A percentile compares a stretch with the other conserved stretches of the same genome.
phyloP scores from a whole-genome alignment of 768 basidiomycete species.

The Hebeloma cylindrosporum region DNA sequence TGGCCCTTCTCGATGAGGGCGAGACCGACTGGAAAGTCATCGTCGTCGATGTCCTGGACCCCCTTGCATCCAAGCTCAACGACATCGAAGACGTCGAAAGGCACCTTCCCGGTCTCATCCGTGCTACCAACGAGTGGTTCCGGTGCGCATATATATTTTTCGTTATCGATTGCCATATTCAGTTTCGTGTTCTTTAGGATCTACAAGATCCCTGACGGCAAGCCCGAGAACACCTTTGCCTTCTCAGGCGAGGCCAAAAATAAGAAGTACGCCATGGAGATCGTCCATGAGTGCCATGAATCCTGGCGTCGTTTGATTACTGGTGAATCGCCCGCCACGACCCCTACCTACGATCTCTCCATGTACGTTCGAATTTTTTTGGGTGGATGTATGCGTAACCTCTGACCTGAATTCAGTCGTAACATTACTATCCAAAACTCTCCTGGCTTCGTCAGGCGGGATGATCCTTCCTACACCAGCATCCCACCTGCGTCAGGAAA shows the following conservation, averaged over 20 bases:
- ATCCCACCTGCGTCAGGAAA: slow-evolving; percentile 80
- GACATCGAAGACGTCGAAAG: slow-evolving; percentile 99
- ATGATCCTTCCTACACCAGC: slow-evolving; percentile 60
- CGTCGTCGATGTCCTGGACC: slow-evolving; percentile 94
- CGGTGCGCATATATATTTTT: slow-evolving; percentile 44
- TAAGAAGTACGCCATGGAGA: slow-evolving; percentile 99
- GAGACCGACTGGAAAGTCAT: slow-evolving; percentile 99
- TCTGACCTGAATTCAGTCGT: slow-evolving; percentile 46
- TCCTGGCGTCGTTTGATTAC: slow-evolving; percentile 93
- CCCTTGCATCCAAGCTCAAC: slow-evolving; percentile 94
- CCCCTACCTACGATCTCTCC: slow-evolving; percentile 69
- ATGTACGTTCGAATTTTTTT: slow-evolving; percentile 60
- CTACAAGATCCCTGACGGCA: slow-evolving; percentile 95
- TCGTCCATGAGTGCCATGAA: slow-evolving; percentile 98
- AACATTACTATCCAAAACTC: slow-evolving; percentile 80
- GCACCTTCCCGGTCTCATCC: slow-evolving; percentile 93
- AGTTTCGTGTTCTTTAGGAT: slow-evolving; percentile 61
- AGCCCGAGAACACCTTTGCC: slow-evolving; percentile 97
- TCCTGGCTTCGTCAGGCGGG: slow-evolving; percentile 61
- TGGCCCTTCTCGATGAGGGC: slow-evolving; percentile 98
- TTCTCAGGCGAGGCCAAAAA: slow-evolving; percentile 99
- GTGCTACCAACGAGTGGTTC: slow-evolving; percentile 99
- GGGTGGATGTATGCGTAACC: background rate
- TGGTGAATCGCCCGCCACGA: slow-evolving; percentile 78
- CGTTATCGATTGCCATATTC: slow-evolving; percentile 7